A percentile compares a stretch with the other conserved stretches of the same genome.
phyloP scores from a whole-genome alignment of 306 rosid species.

The Prunus persica region Prunus_persica_NCBIv2 NC_034011.1:1459001-1459500 shows the following conservation, averaged over 20 bases:
- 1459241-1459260: neutral
- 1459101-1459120: neutral
- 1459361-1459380: neutral
- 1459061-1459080: constrained; percentile 80
- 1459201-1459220: neutral
- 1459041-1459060: constrained; percentile 80
- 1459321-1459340: neutral
- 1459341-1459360: neutral
- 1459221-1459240: neutral
- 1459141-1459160: neutral
- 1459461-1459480: neutral
- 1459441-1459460: neutral
- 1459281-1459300: neutral
- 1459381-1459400: neutral
- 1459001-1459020: constrained; percentile 82
- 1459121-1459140: constrained; percentile 2
- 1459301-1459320: neutral
- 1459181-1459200: neutral
- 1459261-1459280: neutral
- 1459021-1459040: constrained; percentile 76
- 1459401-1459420: too few relatives aligned
- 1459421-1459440: too few relatives aligned
- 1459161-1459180: constrained; percentile 5
- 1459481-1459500: neutral
- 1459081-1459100: constrained; percentile 29